Conservation (phyloP, 768 basidiomycete species). For the Termitomyces sp. region DNA sequence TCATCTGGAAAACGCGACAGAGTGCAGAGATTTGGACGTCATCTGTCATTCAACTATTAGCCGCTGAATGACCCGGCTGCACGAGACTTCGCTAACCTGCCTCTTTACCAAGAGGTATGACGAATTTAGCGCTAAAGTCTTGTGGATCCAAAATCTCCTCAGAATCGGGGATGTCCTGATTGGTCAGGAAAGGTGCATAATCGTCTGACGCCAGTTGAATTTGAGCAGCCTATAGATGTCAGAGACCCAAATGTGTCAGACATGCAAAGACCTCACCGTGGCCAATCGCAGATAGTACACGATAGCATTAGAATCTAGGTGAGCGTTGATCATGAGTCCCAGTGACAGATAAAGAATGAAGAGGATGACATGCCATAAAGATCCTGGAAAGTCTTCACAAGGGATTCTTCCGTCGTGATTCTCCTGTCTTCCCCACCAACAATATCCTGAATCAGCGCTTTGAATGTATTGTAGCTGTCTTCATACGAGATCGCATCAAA, state of each 20-base stretch:
- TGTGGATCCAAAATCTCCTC: constrained; percentile 50
- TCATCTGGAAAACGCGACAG: constrained; percentile 59
- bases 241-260: neutral
- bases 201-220: constrained; percentile 60
- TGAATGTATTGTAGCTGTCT: constrained; percentile 70
- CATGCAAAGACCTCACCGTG: constrained; percentile 37
- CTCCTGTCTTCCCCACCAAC: constrained; percentile 29
- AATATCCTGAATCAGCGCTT: constrained; percentile 44
- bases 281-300: constrained; percentile 79
- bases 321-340: neutral
- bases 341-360: neutral
- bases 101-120: constrained; percentile 76
- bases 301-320: constrained; percentile 63
- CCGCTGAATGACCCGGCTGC: neutral
- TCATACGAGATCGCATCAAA: constrained; percentile 70
- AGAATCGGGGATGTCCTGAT: constrained; percentile 52
- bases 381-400: constrained; percentile 53
- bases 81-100: constrained; percentile 48
- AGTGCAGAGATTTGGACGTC: constrained; percentile 82
- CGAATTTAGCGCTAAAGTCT: constrained; percentile 73
- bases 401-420: constrained; percentile 28
- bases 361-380: constrained; percentile 36
- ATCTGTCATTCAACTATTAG: constrained; percentile 37
- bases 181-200: constrained; percentile 71
- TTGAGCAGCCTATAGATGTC: constrained; percentile 52